Conservation (phyloP, 129 eudicot species). For the Chrysanthemum lavandulifolium region DNA sequence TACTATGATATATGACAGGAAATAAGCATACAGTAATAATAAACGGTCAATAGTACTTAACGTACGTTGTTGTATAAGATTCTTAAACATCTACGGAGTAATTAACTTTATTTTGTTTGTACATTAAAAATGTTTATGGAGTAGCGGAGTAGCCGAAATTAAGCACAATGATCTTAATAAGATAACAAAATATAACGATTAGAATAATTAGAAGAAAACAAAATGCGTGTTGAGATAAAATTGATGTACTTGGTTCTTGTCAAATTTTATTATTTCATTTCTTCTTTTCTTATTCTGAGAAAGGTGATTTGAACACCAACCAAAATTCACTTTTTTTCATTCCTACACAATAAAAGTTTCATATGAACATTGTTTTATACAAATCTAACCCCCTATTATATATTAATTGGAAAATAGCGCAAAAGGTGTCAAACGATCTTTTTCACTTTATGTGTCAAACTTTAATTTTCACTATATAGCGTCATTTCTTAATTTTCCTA, state of each 20-base stretch:
- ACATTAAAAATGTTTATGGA: neutral
- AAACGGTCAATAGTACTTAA: constrained; percentile 23
- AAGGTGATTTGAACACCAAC: too few species aligned
- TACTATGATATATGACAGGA: constrained; percentile 14
- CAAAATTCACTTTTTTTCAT: too few species aligned
- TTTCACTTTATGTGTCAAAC: too few species aligned
- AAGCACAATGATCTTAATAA: neutral
- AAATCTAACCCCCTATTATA: neutral
- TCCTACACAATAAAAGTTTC: too few species aligned
- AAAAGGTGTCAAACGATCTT: too few species aligned
- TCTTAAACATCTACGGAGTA: neutral
- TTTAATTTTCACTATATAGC: too few species aligned
- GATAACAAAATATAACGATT: neutral
- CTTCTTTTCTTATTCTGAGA: too few species aligned
- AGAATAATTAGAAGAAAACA: neutral
- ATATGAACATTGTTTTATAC: too few species aligned
- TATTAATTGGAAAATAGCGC: too few species aligned
- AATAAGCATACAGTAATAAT: neutral
- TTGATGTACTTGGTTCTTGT: constrained; percentile 9
- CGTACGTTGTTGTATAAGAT: constrained; percentile 30
- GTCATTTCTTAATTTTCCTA: too few species aligned
- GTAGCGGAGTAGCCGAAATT: neutral
- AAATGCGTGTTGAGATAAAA: neutral
- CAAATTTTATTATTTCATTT: neutral
- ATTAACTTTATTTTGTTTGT: constrained; percentile 8